These are phyloP conservation scores for Eimeria zaria DNA, from an alignment of 169 alveolate species.

Conservation along the genomic window DNA sequence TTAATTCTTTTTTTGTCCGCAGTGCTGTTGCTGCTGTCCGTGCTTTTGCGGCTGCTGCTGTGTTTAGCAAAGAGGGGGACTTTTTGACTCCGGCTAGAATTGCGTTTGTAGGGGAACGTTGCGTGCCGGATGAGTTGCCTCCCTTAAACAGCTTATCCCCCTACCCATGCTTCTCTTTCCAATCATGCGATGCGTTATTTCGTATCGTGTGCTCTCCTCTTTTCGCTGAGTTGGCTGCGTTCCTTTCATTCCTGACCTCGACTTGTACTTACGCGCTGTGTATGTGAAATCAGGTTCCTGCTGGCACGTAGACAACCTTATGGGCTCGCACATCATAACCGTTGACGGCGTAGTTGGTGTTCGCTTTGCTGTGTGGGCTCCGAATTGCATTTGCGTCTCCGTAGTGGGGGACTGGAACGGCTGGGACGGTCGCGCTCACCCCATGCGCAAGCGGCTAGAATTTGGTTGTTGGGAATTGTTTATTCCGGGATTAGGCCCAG, in stretches of 20 bases:
- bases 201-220: neutral
- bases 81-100: neutral
- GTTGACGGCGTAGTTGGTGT: constrained; percentile 88
- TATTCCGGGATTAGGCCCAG: constrained; percentile 87
- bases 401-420: constrained; percentile 91
- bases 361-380: constrained; percentile 91
- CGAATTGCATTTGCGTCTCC: constrained; percentile 86
- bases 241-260: neutral
- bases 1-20: neutral
- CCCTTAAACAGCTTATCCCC: neutral
- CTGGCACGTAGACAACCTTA: constrained; percentile 90
- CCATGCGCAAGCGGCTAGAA: constrained; percentile 89
- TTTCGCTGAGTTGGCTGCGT: neutral
- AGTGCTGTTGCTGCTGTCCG: neutral
- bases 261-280: neutral
- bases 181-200: neutral
- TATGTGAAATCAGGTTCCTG: constrained; percentile 86
- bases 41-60: neutral
- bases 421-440: constrained; percentile 91
- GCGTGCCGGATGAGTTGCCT: neutral
- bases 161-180: neutral
- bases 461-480: constrained; percentile 90
- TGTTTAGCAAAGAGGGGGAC: neutral
- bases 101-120: neutral
- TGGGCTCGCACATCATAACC: constrained; percentile 87